phyloP scores from a whole-genome alignment of 257 asterid species.

The Coffea eugenioides region DNA sequence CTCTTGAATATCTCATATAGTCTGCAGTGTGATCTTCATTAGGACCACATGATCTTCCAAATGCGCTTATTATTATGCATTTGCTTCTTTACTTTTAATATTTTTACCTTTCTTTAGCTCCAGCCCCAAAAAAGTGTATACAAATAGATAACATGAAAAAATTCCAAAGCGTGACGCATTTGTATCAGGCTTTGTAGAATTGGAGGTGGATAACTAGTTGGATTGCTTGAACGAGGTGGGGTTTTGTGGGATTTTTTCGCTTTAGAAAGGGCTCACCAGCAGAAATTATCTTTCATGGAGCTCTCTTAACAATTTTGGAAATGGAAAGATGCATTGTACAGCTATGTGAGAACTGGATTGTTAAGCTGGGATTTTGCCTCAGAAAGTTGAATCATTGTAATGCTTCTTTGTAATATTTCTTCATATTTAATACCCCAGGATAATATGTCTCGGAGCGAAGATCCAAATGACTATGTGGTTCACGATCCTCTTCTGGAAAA shows the following conservation, averaged over 20 bases:
- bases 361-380: not conserved
- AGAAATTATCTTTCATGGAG: not conserved
- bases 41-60: no score
- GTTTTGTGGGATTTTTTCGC: no score
- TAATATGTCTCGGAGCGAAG: slow-evolving; percentile 84
- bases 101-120: not conserved
- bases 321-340: not conserved
- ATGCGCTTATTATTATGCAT: no score
- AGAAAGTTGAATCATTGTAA: not conserved
- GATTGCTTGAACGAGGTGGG: not conserved
- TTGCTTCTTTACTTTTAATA: not conserved
- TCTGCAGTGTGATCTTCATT: no score
- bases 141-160: no score
- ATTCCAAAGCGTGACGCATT: not conserved
- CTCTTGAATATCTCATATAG: no score
- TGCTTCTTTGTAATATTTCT: slow-evolving; percentile 7
- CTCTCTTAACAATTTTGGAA: not conserved
- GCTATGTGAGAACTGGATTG: not conserved
- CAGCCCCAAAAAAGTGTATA: no score
- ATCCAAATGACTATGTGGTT: slow-evolving; percentile 84
- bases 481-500: slow-evolving; percentile 94
- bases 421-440: slow-evolving; percentile 41
- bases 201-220: not conserved
- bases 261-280: not conserved
- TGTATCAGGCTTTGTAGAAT: not conserved